Conservation (phyloP, 768 basidiomycete genomes). For the Mycena metata region DNA sequence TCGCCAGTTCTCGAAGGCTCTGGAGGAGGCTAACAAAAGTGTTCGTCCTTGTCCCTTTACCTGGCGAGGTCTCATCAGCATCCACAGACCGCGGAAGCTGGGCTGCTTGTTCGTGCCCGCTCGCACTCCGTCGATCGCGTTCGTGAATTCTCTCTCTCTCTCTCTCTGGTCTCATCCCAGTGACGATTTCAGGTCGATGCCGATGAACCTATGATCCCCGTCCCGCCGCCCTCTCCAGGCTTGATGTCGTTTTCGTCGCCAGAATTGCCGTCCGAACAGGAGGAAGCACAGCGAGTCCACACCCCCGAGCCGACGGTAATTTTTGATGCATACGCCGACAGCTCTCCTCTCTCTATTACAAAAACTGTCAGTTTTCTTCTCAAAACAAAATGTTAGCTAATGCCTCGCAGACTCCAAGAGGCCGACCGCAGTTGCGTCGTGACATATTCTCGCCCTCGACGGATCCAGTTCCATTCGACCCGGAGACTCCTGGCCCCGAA, state of each 20-base stretch:
- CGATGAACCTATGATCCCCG: too few species aligned
- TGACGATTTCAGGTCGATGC: neutral
- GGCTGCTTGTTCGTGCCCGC: neutral
- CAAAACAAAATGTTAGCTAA: neutral
- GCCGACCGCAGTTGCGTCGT: conserved; percentile 23
- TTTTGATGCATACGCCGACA: too few species aligned
- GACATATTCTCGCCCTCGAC: conserved; percentile 31
- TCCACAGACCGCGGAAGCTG: neutral
- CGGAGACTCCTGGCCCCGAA: neutral
- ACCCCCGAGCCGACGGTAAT: too few species aligned
- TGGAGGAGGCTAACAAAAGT: conserved; percentile 24
- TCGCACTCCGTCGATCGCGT: conserved; percentile 16
- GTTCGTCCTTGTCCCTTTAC: neutral
- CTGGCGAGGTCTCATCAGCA: neutral
- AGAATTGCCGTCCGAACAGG: conserved; percentile 7
- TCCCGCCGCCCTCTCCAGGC: neutral
- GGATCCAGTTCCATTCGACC: neutral
- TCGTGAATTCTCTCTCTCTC: neutral
- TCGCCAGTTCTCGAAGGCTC: conserved; percentile 34
- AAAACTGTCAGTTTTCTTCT: neutral
- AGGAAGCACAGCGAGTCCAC: neutral
- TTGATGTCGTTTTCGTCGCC: conserved; percentile 1
- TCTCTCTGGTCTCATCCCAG: too few species aligned
- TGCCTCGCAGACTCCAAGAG: conserved; percentile 17
- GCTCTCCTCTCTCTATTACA: conserved; percentile 6